Conservation (phyloP, 768 basidiomycete species). For the Rhodotorula graminis region DNA sequence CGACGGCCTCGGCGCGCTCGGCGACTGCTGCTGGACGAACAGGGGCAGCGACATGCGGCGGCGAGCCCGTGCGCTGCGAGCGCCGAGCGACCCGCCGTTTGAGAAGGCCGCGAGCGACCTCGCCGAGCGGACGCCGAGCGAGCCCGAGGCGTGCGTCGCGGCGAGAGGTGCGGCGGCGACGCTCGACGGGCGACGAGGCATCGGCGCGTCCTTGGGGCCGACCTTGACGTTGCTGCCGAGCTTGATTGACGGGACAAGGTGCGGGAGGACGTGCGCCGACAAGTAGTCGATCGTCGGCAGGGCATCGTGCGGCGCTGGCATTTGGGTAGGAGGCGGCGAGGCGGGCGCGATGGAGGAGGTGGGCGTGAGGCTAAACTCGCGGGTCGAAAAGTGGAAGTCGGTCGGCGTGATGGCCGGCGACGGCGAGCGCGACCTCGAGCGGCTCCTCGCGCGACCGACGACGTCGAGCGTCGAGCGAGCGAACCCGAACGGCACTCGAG, state of each 20-base stretch:
- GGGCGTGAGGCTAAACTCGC: slow-evolving; percentile 10
- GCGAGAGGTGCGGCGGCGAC: too few species aligned
- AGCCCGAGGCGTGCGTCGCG: background rate
- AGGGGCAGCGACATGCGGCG: background rate
- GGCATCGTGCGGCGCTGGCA: too few species aligned
- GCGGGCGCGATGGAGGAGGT: background rate
- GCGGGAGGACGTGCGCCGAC: slow-evolving; percentile 26
- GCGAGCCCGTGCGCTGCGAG: background rate
- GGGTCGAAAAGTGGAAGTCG: slow-evolving; percentile 4
- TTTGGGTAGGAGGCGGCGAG: background rate
- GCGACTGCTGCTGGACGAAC: too few species aligned
- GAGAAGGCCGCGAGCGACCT: background rate
- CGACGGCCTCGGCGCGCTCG: background rate
- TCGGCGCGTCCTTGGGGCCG: background rate
- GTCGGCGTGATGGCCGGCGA: background rate
- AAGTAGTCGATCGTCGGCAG: slow-evolving; percentile 24
- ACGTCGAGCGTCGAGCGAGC: background rate
- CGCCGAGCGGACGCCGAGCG: too few species aligned
- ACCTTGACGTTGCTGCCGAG: slow-evolving; percentile 7
- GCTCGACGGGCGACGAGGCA: slow-evolving; percentile 12
- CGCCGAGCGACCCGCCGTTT: background rate
- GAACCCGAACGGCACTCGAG: slow-evolving; percentile 9
- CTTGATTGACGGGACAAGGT: slow-evolving; percentile 25
- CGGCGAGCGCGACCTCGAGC: background rate
- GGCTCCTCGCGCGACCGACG: background rate